Evolutionary conservation across 2,329 filamentous ascomycete species (phyloP), one percentile per base, ranked within the genome.

Genomic region (Whalleya microplaca): DNA sequence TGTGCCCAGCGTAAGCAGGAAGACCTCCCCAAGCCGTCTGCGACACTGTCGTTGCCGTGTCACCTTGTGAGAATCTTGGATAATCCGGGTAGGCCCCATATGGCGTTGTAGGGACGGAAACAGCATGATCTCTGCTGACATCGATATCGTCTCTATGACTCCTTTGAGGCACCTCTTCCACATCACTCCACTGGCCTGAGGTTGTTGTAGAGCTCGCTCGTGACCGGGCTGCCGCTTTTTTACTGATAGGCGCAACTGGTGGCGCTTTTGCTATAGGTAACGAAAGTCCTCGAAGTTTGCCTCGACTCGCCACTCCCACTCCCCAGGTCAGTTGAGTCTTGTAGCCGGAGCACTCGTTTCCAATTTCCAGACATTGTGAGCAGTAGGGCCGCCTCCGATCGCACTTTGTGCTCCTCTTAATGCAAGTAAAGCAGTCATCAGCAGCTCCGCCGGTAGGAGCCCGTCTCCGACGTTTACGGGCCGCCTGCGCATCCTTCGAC

Each of bases 311-410:
- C 56, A 98, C 94, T 49, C 94, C 94, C 46, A 97, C 91, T 42
- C 92, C 92, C 94, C 94, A 98, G 45, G 94, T 98, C 75, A 98
- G 82, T 66, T 94, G 93, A 16, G 94, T 98, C 78, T 96, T 96
- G 81, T 98, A 98, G 57, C 94, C 94, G 23, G 91, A 92, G 78
- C 94, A 98, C 71, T 96, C 92, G 72, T 92, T 92, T 63, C 92
- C 93, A 63, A 92, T 83, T 66, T 96, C 91, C 61, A 98, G 84
- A 74, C 94, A 99, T 76, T 92, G 93, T 44, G 92, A 92, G 78
- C 95, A 98, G 76, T 97, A 98, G 8, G 94, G 94, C 68, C 94
- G 85, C 71, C 92, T 87, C 66, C 94, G 87, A 76, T 98, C 94
- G 78, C 94, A 99, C 75, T 91, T 90, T 62, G 89, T 82, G 67